Conservation (phyloP, 2,329 filamentous ascomycete species). For the Plectosphaerella cucumerina region DNA sequence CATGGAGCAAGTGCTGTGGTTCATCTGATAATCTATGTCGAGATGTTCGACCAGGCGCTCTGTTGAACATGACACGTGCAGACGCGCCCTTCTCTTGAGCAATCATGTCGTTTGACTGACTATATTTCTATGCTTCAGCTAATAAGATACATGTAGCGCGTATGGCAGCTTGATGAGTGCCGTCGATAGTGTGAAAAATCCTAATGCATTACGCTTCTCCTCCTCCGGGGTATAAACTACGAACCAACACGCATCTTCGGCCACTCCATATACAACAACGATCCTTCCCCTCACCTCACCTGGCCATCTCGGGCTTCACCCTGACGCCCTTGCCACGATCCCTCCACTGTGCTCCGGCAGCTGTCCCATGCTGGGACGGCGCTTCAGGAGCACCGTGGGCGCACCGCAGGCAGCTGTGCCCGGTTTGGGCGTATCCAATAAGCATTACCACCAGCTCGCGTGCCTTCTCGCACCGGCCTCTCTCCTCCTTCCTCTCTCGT, state of each 20-base stretch:
- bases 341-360: background rate
- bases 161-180: no score
- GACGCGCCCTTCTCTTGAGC: no score
- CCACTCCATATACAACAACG: background rate
- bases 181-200: background rate
- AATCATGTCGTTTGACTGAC: no score
- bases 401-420: background rate
- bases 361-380: background rate
- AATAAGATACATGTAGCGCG: no score
- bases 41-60: no score
- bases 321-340: no score
- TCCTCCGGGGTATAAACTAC: constrained; percentile 5
- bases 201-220: constrained; percentile 1
- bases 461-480: background rate
- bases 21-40: no score
- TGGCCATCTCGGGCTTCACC: no score
- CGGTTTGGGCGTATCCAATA: background rate
- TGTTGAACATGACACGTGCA: no score
- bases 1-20: no score
- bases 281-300: no score
- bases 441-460: background rate
- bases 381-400: background rate
- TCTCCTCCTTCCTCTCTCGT: background rate
- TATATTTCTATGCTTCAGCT: no score
- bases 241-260: background rate